Evolutionary conservation across 768 basidiomycete genomes (phyloP), one percentile per base, ranked within the genome.

Genomic region (Dacryopinax primogenitus): DNA sequence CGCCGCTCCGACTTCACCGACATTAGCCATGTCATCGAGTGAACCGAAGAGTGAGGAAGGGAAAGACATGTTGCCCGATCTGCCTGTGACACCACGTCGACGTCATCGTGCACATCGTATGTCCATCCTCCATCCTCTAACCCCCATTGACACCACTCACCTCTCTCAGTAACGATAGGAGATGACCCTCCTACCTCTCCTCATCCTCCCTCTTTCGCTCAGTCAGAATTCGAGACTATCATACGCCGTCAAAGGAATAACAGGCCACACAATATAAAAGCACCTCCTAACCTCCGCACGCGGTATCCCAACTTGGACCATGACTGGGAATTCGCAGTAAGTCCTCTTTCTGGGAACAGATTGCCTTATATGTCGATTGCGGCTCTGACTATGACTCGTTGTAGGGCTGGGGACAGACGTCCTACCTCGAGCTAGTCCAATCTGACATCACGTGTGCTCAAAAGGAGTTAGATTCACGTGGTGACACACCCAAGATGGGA

Each of bases 261-360:
- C 37, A 80, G 81, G 7, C 78, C 82, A 1, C 72, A 67, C 70
- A 16, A 75, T 77, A 39, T 76, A 36, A 80, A 78, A 66, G 69
- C 72, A 45, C 74, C 73, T 2, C 51, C 51, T 11, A 70, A 69
- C 2, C 69, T 79, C 3, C 84, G 83, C 3, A 86, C 86, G 4
- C 81, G 84, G 36, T 86, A 86, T 70, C 72, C 84, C 28, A 80
- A 86, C 67, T 79, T 88, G 36, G 74, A 80, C 15, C 82, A 83
- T 69, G 79, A 83, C 37, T 86, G 86, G 67, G 85, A 87, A 69
- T 89, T 88, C 68, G 82, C 87, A 0, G 86, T 71, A 23, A 28
- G 70, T 66, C 34, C 36, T 33, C 21, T 69, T 11, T 15, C n/a
- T 7, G 36, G 39, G 30, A 16, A 0, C 13, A 11, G 35, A n/a